A percentile compares a stretch with the other conserved stretches of the same genome.
phyloP scores from a whole-genome alignment of 352 stramenopile genomes.

The Globisporangium apiculatum region DNA sequence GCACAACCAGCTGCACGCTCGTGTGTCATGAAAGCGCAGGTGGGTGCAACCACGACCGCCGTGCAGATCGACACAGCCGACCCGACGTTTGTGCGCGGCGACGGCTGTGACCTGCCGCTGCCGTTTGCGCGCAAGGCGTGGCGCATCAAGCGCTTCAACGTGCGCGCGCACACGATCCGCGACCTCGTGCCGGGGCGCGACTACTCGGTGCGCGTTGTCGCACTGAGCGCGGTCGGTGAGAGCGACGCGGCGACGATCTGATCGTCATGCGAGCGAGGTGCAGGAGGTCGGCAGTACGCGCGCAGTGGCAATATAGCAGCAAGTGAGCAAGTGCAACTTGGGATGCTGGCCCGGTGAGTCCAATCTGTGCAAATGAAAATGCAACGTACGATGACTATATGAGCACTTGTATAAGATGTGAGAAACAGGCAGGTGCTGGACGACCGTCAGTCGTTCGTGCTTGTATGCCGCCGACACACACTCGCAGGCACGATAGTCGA shows the following conservation, averaged over 20 bases:
- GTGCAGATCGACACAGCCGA: slow-evolving; percentile 26
- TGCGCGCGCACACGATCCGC: slow-evolving; percentile 43
- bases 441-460: too few species aligned
- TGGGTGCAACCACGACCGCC: slow-evolving; percentile 7
- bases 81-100: slow-evolving; percentile 11
- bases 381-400: too few species aligned
- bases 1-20: slow-evolving; percentile 4
- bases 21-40: slow-evolving; percentile 41
- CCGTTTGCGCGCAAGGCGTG: slow-evolving; percentile 50
- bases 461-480: too few species aligned
- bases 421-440: too few species aligned
- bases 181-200: slow-evolving; percentile 34
- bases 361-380: too few species aligned
- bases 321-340: too few species aligned
- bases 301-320: too few species aligned
- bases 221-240: slow-evolving; percentile 27
- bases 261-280: neutral
- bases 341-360: too few species aligned
- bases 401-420: too few species aligned
- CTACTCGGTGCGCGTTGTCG: too few species aligned
- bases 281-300: too few species aligned
- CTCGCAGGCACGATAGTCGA: too few species aligned
- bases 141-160: slow-evolving; percentile 52
- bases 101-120: slow-evolving; percentile 33
- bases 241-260: slow-evolving; percentile 22